Conservation (phyloP, 2,329 filamentous ascomycete species). For the Phyllosticta ampelicida region DNA sequence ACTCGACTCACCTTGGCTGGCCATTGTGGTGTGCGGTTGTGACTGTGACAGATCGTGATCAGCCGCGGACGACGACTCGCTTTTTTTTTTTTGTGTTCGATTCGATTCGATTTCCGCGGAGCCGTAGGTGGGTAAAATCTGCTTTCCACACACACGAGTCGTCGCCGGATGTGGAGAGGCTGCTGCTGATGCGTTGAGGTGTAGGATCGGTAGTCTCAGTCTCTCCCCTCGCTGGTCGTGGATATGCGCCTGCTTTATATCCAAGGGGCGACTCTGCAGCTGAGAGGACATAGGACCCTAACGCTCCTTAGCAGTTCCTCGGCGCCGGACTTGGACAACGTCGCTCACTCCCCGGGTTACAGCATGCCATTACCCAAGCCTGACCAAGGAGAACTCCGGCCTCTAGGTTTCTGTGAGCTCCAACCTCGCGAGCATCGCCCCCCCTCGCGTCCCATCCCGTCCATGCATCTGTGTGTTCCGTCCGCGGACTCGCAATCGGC, state of each 20-base stretch:
- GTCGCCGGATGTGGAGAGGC: background rate
- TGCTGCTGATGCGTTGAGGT: background rate
- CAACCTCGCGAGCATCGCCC: background rate
- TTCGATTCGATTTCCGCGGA: constrained; percentile 2
- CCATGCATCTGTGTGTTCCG: background rate
- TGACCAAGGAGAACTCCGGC: background rate
- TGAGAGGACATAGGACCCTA: background rate
- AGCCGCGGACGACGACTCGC: constrained; percentile 3
- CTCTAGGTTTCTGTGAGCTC: background rate
- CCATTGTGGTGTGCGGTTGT: constrained; percentile 1
- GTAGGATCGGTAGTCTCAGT: no score
- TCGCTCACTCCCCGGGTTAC: background rate
- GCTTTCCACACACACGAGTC: background rate
- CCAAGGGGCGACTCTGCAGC: background rate
- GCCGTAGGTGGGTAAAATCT: background rate
- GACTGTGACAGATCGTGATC: constrained; percentile 5
- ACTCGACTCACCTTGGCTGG: background rate
- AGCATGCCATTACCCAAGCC: background rate
- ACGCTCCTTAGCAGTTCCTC: background rate
- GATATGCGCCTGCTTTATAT: background rate
- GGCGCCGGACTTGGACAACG: background rate
- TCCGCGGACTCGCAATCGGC: background rate
- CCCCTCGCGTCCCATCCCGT: background rate
- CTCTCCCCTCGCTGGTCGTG: background rate
- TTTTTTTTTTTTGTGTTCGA: constrained; percentile 5